A percentile compares a stretch with the other conserved stretches of the same genome.
These are phyloP conservation scores for Cytospora piceae DNA, from an alignment of 2,329 filamentous ascomycete species.

Conservation along the genomic window DNA sequence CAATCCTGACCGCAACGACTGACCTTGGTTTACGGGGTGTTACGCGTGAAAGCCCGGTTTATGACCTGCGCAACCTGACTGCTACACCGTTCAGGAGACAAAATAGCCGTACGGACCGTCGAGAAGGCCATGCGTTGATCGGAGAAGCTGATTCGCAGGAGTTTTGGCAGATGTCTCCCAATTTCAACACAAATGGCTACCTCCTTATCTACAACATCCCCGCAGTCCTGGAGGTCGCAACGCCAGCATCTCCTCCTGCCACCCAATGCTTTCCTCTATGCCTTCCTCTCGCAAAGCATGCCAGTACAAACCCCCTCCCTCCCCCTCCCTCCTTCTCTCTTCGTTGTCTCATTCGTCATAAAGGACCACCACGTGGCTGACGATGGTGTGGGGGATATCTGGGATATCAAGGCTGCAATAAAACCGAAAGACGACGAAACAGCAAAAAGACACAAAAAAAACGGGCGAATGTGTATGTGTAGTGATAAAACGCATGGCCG, in stretches of 20 bases:
- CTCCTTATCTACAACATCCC: slow-evolving; percentile 19
- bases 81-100: neutral
- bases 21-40: too few relatives aligned
- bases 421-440: slow-evolving; percentile 12
- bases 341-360: slow-evolving; percentile 20
- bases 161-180: neutral
- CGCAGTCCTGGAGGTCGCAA: neutral
- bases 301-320: neutral
- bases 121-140: neutral
- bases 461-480: neutral
- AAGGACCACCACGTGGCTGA: slow-evolving; percentile 9
- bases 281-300: neutral
- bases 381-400: slow-evolving; percentile 23
- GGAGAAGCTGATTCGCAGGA: neutral
- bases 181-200: slow-evolving; percentile 12
- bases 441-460: slow-evolving; percentile 3
- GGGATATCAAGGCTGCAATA: slow-evolving; percentile 21
- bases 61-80: neutral
- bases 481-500: slow-evolving; percentile 1
- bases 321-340: slow-evolving; percentile 3
- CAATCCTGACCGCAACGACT: too few relatives aligned
- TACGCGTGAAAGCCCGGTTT: too few relatives aligned
- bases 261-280: neutral
- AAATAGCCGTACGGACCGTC: neutral
- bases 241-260: neutral